These are phyloP conservation scores for Grosmannia penicillata DNA, from an alignment of 2,329 filamentous ascomycete species.

Conservation along the genomic window DNA sequence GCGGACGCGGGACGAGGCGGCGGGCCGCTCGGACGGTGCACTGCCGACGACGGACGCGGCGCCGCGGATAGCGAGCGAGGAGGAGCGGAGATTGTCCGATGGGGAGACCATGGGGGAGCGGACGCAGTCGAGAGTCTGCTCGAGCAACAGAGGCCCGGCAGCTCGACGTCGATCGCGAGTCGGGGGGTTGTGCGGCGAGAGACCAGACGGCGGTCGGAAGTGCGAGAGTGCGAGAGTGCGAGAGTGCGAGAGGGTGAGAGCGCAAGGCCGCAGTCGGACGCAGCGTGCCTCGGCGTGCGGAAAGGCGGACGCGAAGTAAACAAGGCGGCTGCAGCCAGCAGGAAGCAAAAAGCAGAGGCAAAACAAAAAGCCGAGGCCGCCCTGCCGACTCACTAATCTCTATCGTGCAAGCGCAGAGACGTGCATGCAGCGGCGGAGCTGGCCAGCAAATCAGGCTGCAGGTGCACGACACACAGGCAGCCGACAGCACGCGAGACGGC, in stretches of 20 bases:
- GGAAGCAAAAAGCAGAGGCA: not conserved
- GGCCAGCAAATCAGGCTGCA: not conserved
- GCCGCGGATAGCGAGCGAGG: slow-evolving; percentile 19
- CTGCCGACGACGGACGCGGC: slow-evolving; percentile 9
- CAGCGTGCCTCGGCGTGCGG: not conserved
- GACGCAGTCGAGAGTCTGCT: not conserved
- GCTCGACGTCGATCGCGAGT: too few relatives aligned
- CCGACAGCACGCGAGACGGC: not conserved
- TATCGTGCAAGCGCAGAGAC: not conserved
- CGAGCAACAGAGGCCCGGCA: too few relatives aligned
- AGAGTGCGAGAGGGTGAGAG: too few relatives aligned
- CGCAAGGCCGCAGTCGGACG: too few relatives aligned
- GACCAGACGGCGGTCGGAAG: not conserved
- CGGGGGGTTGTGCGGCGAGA: too few relatives aligned
- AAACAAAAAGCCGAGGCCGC: not conserved
- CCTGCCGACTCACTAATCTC: not conserved
- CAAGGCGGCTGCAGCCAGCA: not conserved
- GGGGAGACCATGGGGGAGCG: slow-evolving; percentile 18
- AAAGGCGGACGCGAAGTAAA: not conserved
- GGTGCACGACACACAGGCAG: not conserved
- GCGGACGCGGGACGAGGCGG: slow-evolving; percentile 9
- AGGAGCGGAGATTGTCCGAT: slow-evolving; percentile 16
- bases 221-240: too few relatives aligned
- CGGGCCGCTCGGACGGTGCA: slow-evolving; percentile 5
- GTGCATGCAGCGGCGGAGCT: slow-evolving; percentile 1